phyloP scores from a whole-genome alignment of 345 rosid genomes.

The Lenwebbia sp. region DNA sequence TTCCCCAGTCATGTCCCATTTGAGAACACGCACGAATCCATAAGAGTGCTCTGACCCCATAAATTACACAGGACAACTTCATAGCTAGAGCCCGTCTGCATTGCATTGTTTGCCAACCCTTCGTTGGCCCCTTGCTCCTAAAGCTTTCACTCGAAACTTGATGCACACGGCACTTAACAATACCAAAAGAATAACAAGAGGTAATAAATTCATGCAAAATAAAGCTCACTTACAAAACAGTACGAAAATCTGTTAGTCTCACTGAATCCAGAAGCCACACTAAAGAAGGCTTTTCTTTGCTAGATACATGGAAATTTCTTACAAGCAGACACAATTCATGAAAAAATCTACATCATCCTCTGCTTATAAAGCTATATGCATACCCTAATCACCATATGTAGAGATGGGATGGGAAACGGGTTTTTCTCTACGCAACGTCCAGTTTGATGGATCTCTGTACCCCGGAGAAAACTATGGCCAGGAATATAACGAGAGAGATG shows the following conservation, averaged over 20 bases:
- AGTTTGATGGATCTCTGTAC: background rate
- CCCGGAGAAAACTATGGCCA: constrained; percentile 1
- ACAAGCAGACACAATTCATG: background rate
- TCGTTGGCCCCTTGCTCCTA: background rate
- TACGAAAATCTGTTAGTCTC: background rate
- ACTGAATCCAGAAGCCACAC: background rate
- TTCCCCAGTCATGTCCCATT: background rate
- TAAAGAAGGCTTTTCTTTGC: background rate
- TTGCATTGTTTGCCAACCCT: background rate
- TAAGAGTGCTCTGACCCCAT: no score
- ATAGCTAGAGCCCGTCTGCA: background rate
- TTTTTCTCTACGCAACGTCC: background rate
- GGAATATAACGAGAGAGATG: constrained; percentile 1
- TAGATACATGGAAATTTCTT: background rate
- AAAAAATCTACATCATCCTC: background rate
- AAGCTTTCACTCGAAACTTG: background rate
- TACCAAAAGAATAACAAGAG: background rate
- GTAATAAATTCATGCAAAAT: background rate
- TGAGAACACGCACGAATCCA: no score
- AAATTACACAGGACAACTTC: background rate
- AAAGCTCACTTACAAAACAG: background rate
- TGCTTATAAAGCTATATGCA: background rate
- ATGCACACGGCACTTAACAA: background rate
- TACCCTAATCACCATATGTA: background rate
- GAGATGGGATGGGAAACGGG: background rate